Percentiles rank a stretch among this genome's conserved stretches.
phyloP scores from a whole-genome alignment of 352 stramenopile species.

The Elongisporangium undulatum region DNA sequence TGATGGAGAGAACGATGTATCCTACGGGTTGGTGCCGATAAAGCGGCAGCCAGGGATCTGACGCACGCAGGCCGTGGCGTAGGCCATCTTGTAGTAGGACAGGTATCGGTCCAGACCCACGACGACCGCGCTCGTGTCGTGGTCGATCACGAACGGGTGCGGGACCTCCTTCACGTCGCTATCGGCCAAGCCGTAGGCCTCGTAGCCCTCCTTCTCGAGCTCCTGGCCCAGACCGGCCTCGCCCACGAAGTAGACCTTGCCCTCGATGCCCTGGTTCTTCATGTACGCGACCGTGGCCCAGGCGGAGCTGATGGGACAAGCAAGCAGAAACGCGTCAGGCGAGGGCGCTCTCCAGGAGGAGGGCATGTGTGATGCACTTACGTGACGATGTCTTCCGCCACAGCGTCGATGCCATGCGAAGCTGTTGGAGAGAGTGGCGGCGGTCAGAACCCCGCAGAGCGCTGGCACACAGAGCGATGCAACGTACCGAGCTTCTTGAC shows the following conservation, averaged over 20 bases:
- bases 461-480: not conserved
- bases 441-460: not conserved
- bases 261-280: constrained; percentile 65
- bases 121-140: constrained; percentile 72
- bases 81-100: constrained; percentile 85
- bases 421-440: constrained; percentile 22
- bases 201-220: constrained; percentile 59
- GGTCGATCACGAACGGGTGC: constrained; percentile 58
- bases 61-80: constrained; percentile 64
- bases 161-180: constrained; percentile 68
- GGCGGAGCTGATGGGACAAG: constrained; percentile 49
- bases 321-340: not conserved
- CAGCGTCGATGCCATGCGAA: constrained; percentile 65
- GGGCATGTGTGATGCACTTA: constrained; percentile 12
- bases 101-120: constrained; percentile 78
- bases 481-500: constrained; percentile 83
- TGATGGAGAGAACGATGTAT: constrained; percentile 2
- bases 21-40: constrained; percentile 80
- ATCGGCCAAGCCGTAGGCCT: constrained; percentile 63
- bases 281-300: constrained; percentile 81
- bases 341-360: not conserved
- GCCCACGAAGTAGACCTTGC: constrained; percentile 86
- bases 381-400: constrained; percentile 78
- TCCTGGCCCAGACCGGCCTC: constrained; percentile 65
- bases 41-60: constrained; percentile 74